Conservation (phyloP, 2,329 filamentous ascomycete genomes). For the Microdochium nivale region DNA sequence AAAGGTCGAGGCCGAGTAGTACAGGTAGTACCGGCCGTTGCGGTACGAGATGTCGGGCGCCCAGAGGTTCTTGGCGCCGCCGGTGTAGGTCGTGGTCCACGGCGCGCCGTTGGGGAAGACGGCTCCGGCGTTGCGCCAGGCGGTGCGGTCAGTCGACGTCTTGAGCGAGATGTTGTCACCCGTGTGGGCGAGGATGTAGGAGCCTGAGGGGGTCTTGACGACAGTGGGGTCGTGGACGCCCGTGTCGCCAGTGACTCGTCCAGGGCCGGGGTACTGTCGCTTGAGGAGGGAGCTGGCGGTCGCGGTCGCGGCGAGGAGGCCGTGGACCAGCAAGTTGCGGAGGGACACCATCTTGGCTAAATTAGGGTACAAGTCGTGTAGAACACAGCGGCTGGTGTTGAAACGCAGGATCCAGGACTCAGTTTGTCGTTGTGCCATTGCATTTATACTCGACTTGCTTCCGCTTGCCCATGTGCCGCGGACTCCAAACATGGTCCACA, state of each 20-base stretch:
- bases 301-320: not conserved
- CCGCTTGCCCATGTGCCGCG: not conserved
- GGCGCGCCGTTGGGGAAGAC: slow-evolving; percentile 22
- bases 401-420: not conserved
- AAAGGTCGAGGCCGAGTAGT: slow-evolving; percentile 57
- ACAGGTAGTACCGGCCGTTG: slow-evolving; percentile 50
- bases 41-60: slow-evolving; percentile 55
- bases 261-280: slow-evolving; percentile 19
- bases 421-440: not conserved
- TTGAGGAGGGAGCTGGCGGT: not conserved
- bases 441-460: not conserved
- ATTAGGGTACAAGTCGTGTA: not conserved
- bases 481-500: not conserved
- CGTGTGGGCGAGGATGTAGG: slow-evolving; percentile 33
- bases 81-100: slow-evolving; percentile 26
- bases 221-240: slow-evolving; percentile 30
- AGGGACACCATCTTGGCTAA: not conserved
- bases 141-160: slow-evolving; percentile 24
- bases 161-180: slow-evolving; percentile 29
- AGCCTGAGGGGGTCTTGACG: slow-evolving; percentile 24
- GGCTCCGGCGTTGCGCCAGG: slow-evolving; percentile 33
- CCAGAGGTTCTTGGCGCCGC: slow-evolving; percentile 33
- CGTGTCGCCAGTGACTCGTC: slow-evolving; percentile 27
- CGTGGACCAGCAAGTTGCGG: not conserved
- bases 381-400: not conserved